These are phyloP conservation scores for Tulasnella sp. DNA, from an alignment of 768 basidiomycete genomes.

Conservation along the genomic window DNA sequence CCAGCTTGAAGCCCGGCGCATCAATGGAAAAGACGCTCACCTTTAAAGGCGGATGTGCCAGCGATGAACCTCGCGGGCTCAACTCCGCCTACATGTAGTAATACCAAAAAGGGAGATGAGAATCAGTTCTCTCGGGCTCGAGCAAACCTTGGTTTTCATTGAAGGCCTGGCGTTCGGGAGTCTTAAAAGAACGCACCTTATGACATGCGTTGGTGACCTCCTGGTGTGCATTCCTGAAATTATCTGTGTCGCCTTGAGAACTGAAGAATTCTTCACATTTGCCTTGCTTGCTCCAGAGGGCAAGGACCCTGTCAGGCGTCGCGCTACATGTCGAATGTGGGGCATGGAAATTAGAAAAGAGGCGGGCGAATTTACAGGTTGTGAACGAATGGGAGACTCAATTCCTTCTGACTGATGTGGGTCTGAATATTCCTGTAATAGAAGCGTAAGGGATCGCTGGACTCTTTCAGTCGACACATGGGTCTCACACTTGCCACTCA, in stretches of 20 bases:
- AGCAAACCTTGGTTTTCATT: no score
- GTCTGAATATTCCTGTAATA: constrained; percentile 7
- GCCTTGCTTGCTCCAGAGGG: constrained; percentile 1
- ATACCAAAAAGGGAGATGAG: no score
- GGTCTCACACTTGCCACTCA: no score
- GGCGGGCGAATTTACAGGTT: no score
- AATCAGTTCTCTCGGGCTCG: no score
- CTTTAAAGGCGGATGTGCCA: constrained; percentile 14
- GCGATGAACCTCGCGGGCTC: constrained; percentile 14
- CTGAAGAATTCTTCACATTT: not conserved
- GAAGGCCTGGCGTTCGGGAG: no score
- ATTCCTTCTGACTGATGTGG: constrained; percentile 3
- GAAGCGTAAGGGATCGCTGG: no score
- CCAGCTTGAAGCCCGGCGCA: not conserved
- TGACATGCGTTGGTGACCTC: constrained; percentile 8
- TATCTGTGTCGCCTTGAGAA: not conserved
- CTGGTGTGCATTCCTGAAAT: not conserved
- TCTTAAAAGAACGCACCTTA: constrained; percentile 8
- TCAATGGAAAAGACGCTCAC: not conserved
- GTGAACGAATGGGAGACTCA: no score
- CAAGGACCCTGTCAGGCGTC: not conserved
- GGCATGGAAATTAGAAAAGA: no score
- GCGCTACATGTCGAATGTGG: no score
- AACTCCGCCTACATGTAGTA: constrained; percentile 6
- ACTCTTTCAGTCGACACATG: no score